These are phyloP conservation scores for Suillus brevipes DNA, from an alignment of 768 basidiomycete genomes.

Conservation along the genomic window DNA sequence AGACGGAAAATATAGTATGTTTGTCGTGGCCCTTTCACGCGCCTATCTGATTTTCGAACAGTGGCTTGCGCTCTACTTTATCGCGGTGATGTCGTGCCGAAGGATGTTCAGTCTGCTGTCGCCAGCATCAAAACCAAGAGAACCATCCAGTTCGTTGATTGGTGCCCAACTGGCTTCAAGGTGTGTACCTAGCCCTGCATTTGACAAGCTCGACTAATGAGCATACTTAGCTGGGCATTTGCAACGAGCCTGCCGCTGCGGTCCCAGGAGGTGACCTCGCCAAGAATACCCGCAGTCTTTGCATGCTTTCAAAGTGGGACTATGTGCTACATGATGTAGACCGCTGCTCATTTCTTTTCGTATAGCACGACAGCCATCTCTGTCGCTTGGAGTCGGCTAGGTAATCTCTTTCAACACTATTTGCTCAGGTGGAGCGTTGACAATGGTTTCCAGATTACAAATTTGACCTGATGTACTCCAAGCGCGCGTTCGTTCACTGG, in stretches of 20 bases:
- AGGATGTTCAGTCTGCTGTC: conserved; percentile 92
- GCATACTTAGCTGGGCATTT: conserved; percentile 78
- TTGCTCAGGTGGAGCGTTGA: conserved; percentile 11
- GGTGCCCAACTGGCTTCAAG: conserved; percentile 98
- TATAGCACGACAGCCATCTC: conserved; percentile 88
- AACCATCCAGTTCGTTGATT: conserved; percentile 97
- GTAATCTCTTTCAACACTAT: conserved; percentile 33
- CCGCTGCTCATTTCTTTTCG: conserved; percentile 5
- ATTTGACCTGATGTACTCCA: conserved; percentile 97
- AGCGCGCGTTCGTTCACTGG: conserved; percentile 91
- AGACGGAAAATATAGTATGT: conserved; percentile 96
- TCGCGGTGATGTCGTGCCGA: conserved; percentile 96
- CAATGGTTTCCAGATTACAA: conserved; percentile 70
- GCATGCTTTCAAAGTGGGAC: conserved; percentile 90
- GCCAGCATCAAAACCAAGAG: conserved; percentile 95
- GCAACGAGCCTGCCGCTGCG: conserved; percentile 90
- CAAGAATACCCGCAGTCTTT: conserved; percentile 89
- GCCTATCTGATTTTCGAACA: conserved; percentile 31
- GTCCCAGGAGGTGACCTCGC: conserved; percentile 96
- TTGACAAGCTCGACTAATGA: conserved; percentile 18
- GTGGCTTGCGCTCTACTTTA: conserved; percentile 92
- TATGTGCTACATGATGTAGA: not conserved
- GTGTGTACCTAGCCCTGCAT: conserved; percentile 24
- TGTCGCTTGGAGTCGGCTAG: conserved; percentile 88
- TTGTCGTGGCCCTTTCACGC: not conserved